Percentiles rank a stretch among this genome's conserved stretches.
Conservation (phyloP, 1,284 basidiomycete species). For the Hemileia vastatrix region DNA sequence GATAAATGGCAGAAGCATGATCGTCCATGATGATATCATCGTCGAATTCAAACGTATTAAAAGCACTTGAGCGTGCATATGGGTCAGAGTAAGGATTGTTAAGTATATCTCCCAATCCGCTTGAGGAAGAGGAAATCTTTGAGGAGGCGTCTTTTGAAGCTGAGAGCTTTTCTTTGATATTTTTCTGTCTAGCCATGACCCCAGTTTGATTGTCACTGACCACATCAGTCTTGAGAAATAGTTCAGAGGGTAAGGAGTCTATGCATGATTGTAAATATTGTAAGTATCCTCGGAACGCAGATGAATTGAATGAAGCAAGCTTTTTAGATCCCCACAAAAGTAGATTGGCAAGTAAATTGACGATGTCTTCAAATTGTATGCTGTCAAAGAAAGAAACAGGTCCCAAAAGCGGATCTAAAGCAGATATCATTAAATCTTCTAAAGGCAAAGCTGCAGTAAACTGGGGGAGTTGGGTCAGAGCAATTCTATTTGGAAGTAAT, state of each 20-base stretch:
- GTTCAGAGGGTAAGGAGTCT: background rate
- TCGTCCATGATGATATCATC: slow-evolving; percentile 10
- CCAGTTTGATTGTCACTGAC: background rate
- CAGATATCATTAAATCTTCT: slow-evolving; percentile 6
- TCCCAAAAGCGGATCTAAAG: too few species aligned
- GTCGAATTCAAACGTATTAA: too few species aligned
- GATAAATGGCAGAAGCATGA: background rate
- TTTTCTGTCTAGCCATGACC: background rate
- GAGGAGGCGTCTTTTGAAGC: background rate
- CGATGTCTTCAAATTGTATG: background rate
- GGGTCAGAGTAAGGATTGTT: background rate
- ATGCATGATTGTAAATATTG: slow-evolving; percentile 7
- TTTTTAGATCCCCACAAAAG: slow-evolving; percentile 18
- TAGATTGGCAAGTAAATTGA: slow-evolving; percentile 17
- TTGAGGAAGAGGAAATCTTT: background rate
- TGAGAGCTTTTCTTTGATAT: background rate
- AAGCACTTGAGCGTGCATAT: too few species aligned
- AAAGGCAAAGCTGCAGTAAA: slow-evolving; percentile 12
- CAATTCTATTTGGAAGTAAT: slow-evolving; percentile 9
- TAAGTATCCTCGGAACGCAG: slow-evolving; percentile 7
- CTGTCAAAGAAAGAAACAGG: background rate
- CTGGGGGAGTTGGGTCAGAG: slow-evolving; percentile 12
- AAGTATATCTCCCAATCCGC: background rate
- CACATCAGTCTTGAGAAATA: slow-evolving; percentile 8
- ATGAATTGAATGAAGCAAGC: background rate